Base-by-base conservation (phyloP, 768 basidiomycete genomes). In the Fistulinella prunicolor region DNA sequence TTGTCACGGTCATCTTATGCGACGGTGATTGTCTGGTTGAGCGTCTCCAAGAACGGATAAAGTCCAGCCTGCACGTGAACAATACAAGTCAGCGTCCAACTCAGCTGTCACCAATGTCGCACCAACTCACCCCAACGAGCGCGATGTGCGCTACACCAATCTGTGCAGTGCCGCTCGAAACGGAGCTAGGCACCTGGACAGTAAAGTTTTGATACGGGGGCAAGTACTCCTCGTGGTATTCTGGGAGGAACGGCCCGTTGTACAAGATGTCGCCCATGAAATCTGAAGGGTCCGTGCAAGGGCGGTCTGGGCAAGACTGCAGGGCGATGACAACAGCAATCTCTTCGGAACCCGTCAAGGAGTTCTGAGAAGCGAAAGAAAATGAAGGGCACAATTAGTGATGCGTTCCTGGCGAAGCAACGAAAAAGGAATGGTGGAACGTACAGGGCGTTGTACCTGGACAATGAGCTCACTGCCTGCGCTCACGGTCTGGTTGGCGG, bases 371-470 rank as follows among this genome's bases (percentile, higher is more conserved):
- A 35, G 9, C 16, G 9, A 36, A 42, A 28, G 6, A 3, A 32
- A 14, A 36, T 1, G 23, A 19, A 24, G 7, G 1, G 17, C 0
- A 9, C 32, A 26, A 36, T 56, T 13, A 42, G 20, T 16, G 4
- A 37, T 19, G 6, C 13, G 21, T 45, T 35, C 36, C 29, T n/a
- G n/a, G 38, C 13, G 16, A 34, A 29, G 5, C 10, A 7, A 26
- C 9, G 20, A 23, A 3, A 23, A 21, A 16, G 6, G 21, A 6
- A 3, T 2, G 21, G 32, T 4, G 16, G 4, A 9, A 65, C 76
- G 17, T 58, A 81, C 79, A 4, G 76, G 77, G 44, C 70, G 67
- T 47, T 75, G 74, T 7, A 82, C 57, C 51, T 78, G 73, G 3
- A 81, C 73, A 4, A 60, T 70, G 26, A 81, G 34, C 10, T 57